These are phyloP conservation scores for Pleurotus ostreatus DNA, from an alignment of 768 basidiomycete species.

Conservation along the genomic window DNA sequence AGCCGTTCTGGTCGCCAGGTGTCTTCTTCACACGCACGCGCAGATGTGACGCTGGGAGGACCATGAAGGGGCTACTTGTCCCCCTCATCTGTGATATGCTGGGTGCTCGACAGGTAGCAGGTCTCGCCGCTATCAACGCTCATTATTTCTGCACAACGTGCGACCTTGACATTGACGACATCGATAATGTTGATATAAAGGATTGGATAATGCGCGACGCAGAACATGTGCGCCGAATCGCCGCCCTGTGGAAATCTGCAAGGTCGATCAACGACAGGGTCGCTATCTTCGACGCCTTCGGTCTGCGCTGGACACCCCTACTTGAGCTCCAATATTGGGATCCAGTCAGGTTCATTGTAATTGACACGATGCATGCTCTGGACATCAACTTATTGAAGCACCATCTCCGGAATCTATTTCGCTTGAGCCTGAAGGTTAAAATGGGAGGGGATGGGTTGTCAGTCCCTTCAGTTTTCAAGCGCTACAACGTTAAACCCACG, in stretches of 20 bases:
- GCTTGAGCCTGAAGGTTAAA: neutral
- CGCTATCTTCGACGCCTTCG: slow-evolving; percentile 14
- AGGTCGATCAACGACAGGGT: slow-evolving; percentile 1
- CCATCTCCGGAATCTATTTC: slow-evolving; percentile 19
- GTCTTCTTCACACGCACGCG: neutral
- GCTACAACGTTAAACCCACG: too few relatives aligned
- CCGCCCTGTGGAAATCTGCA: slow-evolving; percentile 16
- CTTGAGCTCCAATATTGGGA: slow-evolving; percentile 32
- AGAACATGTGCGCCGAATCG: slow-evolving; percentile 11
- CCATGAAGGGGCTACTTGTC: neutral
- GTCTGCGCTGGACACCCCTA: slow-evolving; percentile 25
- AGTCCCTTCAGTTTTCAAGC: too few relatives aligned
- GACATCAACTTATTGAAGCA: slow-evolving; percentile 23
- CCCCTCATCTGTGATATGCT: slow-evolving; percentile 1
- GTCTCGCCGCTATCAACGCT: neutral
- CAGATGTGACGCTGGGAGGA: neutral
- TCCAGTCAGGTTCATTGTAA: slow-evolving; percentile 18
- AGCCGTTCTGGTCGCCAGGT: neutral
- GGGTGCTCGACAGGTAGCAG: neutral
- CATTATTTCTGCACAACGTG: slow-evolving; percentile 21
- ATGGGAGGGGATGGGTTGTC: neutral
- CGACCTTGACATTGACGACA: slow-evolving; percentile 10
- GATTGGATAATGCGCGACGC: slow-evolving; percentile 12
- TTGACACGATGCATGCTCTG: slow-evolving; percentile 35
- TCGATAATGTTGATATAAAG: slow-evolving; percentile 13